A percentile compares a stretch with the other conserved stretches of the same genome.
Evolutionary conservation across 2,329 filamentous ascomycete species (phyloP).

Genomic region (Neonectria punicea): DNA sequence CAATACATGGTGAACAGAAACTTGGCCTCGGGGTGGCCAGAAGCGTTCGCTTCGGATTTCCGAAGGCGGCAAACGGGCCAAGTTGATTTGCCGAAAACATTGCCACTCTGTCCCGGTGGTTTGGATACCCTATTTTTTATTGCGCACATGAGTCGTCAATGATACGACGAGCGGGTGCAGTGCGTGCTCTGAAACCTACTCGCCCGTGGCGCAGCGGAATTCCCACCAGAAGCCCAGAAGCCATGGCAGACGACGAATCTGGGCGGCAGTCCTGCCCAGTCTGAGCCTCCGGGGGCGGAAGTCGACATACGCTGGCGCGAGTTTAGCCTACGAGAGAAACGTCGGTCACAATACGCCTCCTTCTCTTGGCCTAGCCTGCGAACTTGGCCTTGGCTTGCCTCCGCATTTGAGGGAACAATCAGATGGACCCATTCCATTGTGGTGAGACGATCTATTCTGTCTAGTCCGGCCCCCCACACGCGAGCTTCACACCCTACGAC

Average conservation of each 20-base stretch:
- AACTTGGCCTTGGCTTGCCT: constrained; percentile 13
- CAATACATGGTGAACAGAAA: not conserved
- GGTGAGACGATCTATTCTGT: constrained; percentile 17
- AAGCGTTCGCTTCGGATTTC: constrained; percentile 12
- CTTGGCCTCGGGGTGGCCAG: not conserved
- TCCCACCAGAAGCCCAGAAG: constrained; percentile 1
- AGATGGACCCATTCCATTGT: constrained; percentile 16
- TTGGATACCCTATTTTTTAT: constrained; percentile 16
- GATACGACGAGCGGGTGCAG: constrained; percentile 22
- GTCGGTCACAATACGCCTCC: constrained; percentile 8
- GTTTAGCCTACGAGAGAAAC: constrained; percentile 15
- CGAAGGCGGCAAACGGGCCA: constrained; percentile 12
- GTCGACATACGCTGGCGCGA: constrained; percentile 26
- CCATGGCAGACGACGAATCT: constrained; percentile 16
- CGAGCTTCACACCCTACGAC: not conserved
- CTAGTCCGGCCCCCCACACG: constrained; percentile 19
- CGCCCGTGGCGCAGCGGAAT: constrained; percentile 29
- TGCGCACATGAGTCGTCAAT: constrained; percentile 24
- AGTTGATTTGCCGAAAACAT: constrained; percentile 16
- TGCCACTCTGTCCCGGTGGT: constrained; percentile 26
- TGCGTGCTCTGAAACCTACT: constrained; percentile 19
- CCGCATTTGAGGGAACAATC: constrained; percentile 30
- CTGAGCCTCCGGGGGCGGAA: constrained; percentile 17
- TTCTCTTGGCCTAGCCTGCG: constrained; percentile 21
- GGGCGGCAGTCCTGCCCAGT: constrained; percentile 14